Evolutionary conservation across 1,284 basidiomycete genomes (phyloP), one percentile per base, ranked within the genome.

Genomic region (Cryptococcus sp.): DNA sequence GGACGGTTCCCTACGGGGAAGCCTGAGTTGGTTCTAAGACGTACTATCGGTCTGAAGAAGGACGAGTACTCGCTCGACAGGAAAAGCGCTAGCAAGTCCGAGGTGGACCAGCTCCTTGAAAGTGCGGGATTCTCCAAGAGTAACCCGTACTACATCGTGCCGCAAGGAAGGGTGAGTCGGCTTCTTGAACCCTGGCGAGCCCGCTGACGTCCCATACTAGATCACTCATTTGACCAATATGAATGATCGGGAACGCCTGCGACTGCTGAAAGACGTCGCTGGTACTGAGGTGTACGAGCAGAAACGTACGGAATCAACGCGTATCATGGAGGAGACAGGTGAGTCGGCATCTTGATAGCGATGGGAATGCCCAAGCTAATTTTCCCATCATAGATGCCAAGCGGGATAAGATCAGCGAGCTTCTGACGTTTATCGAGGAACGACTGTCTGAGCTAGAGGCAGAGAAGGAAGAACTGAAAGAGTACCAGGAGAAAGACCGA

Each of bases 91-190:
- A 91, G 87, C 77, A 98, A 97, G 78, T 93, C 93, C 5, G 96
- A 99, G 69, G 92, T 99, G 23, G 94, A 95, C 91, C 94, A 91
- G 71, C 81, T 97, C 19, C 84, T 97, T 27, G 93, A 97, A 77
- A 90, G 88, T 68, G 96, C 96, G 0, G 95, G 96, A 2, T 99
- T 99, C 81, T 93, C 90, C 76, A 89, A 92, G 73, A 90, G 90
- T 40, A 99, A 99, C 71, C 96, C 96, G 0, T 99, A 99, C 79
- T 99, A 99, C 73, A 99, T 99, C 64, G 95, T 99, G 0, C 95
- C 95, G 0, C 95, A 99, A 82, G 95, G 95, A 59, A 83, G 95
- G 55, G 93, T 94, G 69, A 77, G 88, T 83, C 30, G 39, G 19
- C 56, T 19, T 39, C 57, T 13, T 54, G 16, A 52, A 39, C 6